Evolutionary conservation across 2,329 filamentous ascomycete species (phyloP).

Genomic region (Colletotrichum horii): DNA sequence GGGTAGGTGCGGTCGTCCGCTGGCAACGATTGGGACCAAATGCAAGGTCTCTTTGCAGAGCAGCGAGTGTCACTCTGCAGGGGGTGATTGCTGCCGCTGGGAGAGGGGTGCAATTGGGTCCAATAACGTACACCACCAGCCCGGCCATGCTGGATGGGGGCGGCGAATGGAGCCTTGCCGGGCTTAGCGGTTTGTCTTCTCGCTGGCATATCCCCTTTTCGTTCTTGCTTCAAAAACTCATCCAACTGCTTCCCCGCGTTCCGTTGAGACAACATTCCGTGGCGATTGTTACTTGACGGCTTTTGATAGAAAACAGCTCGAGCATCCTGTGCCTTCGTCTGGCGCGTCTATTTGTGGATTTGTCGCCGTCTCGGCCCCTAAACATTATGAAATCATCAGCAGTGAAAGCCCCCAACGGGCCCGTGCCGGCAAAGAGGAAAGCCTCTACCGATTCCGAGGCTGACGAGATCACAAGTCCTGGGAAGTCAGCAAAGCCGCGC

Average conservation of each 20-base stretch:
- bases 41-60: conserved; percentile 7
- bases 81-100: neutral
- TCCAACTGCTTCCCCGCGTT: conserved; percentile 10
- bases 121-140: neutral
- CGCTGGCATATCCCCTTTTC: conserved; percentile 2
- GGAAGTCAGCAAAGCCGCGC: conserved; percentile 10
- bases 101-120: conserved; percentile 3
- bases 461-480: conserved; percentile 29
- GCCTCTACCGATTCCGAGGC: conserved; percentile 31
- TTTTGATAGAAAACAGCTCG: neutral
- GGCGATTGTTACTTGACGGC: neutral
- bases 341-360: neutral
- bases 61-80: neutral
- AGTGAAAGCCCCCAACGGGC: neutral
- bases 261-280: neutral
- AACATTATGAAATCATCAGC: neutral
- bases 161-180: conserved; percentile 14
- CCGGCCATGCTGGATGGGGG: conserved; percentile 1
- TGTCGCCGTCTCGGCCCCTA: neutral
- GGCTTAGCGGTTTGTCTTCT: conserved; percentile 15
- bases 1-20: neutral
- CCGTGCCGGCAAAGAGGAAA: conserved; percentile 24
- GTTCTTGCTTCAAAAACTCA: conserved; percentile 7
- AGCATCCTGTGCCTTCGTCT: neutral
- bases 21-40: neutral